Conservation (phyloP, 495 filamentous ascomycete genomes). For the Tirmania nivea region DNA sequence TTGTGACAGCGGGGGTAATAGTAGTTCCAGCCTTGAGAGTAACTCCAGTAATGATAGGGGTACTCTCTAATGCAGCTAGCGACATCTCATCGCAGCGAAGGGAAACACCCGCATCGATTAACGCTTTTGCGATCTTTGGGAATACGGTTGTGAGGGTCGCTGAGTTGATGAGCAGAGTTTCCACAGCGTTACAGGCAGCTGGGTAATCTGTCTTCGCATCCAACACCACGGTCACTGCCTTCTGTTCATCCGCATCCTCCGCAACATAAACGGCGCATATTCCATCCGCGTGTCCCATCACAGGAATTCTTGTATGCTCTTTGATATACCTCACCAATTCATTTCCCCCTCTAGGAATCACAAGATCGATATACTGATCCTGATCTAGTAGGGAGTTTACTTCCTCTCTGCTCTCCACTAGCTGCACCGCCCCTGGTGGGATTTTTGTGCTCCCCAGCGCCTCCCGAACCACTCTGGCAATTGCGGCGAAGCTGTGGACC, state of each 20-base stretch:
- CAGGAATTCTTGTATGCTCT: conserved; percentile 74
- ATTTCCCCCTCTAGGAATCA: conserved; percentile 84
- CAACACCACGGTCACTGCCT: conserved; percentile 56
- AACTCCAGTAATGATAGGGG: conserved; percentile 6
- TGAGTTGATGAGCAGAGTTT: conserved; percentile 72
- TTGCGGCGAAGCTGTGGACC: conserved; percentile 73
- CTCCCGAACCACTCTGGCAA: conserved; percentile 61
- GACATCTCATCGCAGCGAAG: conserved; percentile 60
- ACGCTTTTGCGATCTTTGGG: conserved; percentile 43
- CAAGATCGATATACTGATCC: conserved; percentile 75
- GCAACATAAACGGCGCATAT: conserved; percentile 81
- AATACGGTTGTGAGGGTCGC: conserved; percentile 44
- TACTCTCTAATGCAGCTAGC: conserved; percentile 34
- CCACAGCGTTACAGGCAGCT: conserved; percentile 86
- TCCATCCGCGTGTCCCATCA: conserved; percentile 90
- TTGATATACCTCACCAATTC: conserved; percentile 84
- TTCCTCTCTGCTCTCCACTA: conserved; percentile 75
- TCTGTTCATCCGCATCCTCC: conserved; percentile 45
- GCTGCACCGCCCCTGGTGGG: conserved; percentile 68
- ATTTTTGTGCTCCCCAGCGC: conserved; percentile 59
- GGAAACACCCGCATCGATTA: conserved; percentile 54
- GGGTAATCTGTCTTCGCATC: conserved; percentile 89
- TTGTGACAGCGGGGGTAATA: conserved; percentile 41
- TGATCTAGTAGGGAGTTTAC: conserved; percentile 65
- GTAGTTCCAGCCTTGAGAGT: conserved; percentile 7